Base-by-base conservation (phyloP, 306 rosid species). In the Ceratonia siliqua region DNA sequence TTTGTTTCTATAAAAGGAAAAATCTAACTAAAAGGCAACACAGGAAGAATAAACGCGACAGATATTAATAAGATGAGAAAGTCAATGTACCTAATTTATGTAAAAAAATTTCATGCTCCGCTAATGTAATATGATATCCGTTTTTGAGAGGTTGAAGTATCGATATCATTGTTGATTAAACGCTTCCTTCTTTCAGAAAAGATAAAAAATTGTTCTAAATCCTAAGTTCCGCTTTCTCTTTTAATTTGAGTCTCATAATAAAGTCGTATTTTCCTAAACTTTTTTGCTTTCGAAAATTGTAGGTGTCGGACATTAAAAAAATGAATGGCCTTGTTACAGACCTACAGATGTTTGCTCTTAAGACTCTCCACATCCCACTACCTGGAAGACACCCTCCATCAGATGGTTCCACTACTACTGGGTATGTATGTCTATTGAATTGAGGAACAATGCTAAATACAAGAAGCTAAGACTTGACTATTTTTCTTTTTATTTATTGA, bases 321-420 rank as follows among this genome's bases (percentile, higher is more conserved):
- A 62, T 88, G 84, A 92, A 92, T 73, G 88, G 91, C 18, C 86
- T 92, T 7, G 92, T 88, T 33, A 86, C 96, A 15, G 97, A 92
- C 70, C 80, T 73, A 69, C 98, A 92, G 58, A 92, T 92, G 98
- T 92, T 92, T 87, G 98, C 88, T 46, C 91, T 87, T 9, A 87
- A 81, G 58, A 79, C 85, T 78, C 87, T 90, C 35, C 87, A 76
- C 71, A 90, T 92, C 62, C 98, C 96, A 18, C 82, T 77, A 22
- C 87, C 86, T 39, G 96, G 92, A 76, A 92, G 90, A 83, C 98
- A 90, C 49, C 86, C 94, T 63, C 90, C 94, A 21, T 88, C 87
- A 22, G 81, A 81, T 43, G 87, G 79, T 59, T 70, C 84, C 53
- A 54, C 43, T 20, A 5, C 81, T 25, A 20, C 66, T 48, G 67